These are phyloP conservation scores for Pestalotiopsis sp. DNA, from an alignment of 2,329 filamentous ascomycete species.

Conservation along the genomic window DNA sequence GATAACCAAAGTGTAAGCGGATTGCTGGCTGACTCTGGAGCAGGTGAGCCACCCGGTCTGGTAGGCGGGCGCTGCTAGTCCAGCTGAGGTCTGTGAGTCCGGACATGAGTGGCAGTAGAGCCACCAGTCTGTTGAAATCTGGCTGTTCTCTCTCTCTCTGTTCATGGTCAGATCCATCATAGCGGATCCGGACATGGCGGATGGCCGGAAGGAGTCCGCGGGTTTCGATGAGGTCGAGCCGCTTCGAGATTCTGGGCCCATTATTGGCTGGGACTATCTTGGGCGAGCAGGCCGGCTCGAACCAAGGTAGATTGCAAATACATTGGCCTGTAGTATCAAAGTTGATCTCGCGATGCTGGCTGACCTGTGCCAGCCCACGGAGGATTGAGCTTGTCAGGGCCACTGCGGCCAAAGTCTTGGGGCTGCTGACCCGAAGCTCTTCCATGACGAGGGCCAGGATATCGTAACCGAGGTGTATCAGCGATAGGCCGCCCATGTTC, in stretches of 20 bases:
- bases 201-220: constrained; percentile 5
- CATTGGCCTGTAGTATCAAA: neutral
- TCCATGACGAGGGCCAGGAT: constrained; percentile 14
- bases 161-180: neutral
- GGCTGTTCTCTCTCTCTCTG: neutral
- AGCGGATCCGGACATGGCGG: neutral
- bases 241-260: too few relatives aligned
- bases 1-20: constrained; percentile 8
- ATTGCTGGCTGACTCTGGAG: constrained; percentile 10
- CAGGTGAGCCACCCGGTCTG: neutral
- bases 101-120: constrained; percentile 16
- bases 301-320: neutral
- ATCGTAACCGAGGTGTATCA: constrained; percentile 5
- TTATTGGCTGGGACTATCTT: neutral
- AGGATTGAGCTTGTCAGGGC: constrained; percentile 11
- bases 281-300: neutral
- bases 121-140: neutral
- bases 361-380: constrained; percentile 10
- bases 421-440: constrained; percentile 12
- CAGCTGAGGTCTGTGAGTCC: constrained; percentile 14
- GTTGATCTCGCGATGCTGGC: constrained; percentile 10
- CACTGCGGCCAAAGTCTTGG: constrained; percentile 2
- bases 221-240: constrained; percentile 3
- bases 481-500: neutral
- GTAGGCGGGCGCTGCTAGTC: neutral